Evolutionary conservation across 1,284 basidiomycete species (phyloP), one percentile per base, ranked within the genome.

Genomic region (Takashimella koratensis): DNA sequence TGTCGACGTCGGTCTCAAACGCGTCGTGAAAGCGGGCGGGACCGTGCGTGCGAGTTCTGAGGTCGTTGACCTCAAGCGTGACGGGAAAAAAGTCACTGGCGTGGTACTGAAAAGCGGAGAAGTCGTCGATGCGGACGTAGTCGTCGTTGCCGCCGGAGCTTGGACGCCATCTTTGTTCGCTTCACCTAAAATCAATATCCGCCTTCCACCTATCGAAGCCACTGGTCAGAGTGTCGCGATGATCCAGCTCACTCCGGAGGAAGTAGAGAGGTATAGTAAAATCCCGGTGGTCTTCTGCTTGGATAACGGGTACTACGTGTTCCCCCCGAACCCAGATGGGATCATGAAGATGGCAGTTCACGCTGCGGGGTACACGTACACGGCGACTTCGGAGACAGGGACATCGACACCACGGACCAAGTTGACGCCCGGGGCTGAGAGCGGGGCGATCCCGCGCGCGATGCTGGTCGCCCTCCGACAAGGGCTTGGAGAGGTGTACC

Each of bases 131-230:
- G 68, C 65, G 8, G 73, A 75, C 63, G 57, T 74, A 6, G 66
- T 75, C 11, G 58, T 75, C 5, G 56, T 70, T 36, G 68, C 69
- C 16, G 70, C 73, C n/a, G 74, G 74, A 23, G 74, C 74, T 43
- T 76, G 75, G 93, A 90, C 90, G 0, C 82, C 86, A 2, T 86
- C 87, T 0, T 75, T 86, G 1, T 89, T 94, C 67, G 82, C 84
- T 5, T 80, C 80, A 40, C 71, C 86, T 13, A 60, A 65, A 3
- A 60, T 75, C 49, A 51, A 55, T 13, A 62, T 57, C 21, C 50
- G 53, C 23, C 50, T 74, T 13, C 72, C 74, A 4, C 54, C 57
- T 1, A 60, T 75, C 36, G 58, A 67, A 2, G 73, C 75, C 5
- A 72, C 71, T 5, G 73, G 68, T 3, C 92, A 96, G 75, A 84